Evolutionary conservation across 768 basidiomycete genomes (phyloP).

Genomic region (Flagelloscypha sp.): DNA sequence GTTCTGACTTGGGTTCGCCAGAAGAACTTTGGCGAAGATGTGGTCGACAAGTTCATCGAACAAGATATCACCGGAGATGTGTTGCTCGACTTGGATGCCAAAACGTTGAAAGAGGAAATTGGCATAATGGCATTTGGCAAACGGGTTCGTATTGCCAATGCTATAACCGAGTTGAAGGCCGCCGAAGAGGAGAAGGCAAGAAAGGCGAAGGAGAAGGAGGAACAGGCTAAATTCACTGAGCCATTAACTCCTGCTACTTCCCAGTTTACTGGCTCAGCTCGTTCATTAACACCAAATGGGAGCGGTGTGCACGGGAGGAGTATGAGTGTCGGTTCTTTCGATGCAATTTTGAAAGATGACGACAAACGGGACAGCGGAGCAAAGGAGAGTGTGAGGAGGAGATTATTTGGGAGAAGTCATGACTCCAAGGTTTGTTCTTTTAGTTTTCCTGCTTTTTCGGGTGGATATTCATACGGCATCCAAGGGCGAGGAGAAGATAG

Average conservation of each 20-base stretch:
- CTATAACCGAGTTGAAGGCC: conserved; percentile 83
- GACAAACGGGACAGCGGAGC: too few species aligned
- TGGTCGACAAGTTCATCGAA: conserved; percentile 84
- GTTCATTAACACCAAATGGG: not conserved
- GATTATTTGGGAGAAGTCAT: too few species aligned
- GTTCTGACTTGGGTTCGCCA: conserved; percentile 82
- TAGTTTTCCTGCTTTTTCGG: too few species aligned
- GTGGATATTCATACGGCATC: too few species aligned
- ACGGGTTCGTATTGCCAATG: conserved; percentile 86
- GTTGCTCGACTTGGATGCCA: conserved; percentile 86
- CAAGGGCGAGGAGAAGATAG: too few species aligned
- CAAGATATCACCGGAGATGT: conserved; percentile 99
- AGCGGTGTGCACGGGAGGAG: conserved; percentile 1
- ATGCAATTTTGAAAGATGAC: conserved; percentile 9
- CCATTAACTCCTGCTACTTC: conserved; percentile 10
- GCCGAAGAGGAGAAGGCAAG: conserved; percentile 25
- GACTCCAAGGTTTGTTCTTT: too few species aligned
- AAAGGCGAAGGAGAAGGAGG: conserved; percentile 19
- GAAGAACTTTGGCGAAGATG: conserved; percentile 78
- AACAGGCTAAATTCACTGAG: conserved; percentile 9
- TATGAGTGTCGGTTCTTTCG: conserved; percentile 1
- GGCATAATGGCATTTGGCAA: conserved; percentile 94
- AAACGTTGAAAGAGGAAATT: conserved; percentile 86
- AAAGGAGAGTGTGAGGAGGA: too few species aligned
- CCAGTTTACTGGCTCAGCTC: conserved; percentile 1